Conservation (phyloP, 106 monocot genomes). For the Apostasia ramifera region DNA sequence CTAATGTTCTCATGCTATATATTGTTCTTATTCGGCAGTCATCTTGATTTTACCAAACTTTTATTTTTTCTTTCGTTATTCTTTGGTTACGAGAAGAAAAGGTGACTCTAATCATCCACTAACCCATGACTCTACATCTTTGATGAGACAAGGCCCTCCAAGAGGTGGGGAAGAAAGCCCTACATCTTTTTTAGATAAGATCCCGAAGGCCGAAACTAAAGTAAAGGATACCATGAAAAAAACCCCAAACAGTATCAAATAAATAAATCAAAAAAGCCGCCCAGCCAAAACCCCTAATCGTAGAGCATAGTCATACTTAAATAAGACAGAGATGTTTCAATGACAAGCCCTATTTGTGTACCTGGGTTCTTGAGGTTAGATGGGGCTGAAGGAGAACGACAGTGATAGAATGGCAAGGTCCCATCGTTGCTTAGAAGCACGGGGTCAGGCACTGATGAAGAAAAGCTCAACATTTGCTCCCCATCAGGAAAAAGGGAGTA, state of each 20-base stretch:
- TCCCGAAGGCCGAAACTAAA: background rate
- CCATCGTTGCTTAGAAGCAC: slow-evolving; percentile 2
- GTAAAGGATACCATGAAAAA: background rate
- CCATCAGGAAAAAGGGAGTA: slow-evolving; percentile 28
- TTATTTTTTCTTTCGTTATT: background rate
- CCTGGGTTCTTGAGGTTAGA: slow-evolving; percentile 23
- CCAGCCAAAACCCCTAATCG: slow-evolving; percentile 8
- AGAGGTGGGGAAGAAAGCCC: background rate
- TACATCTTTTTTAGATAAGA: too few relatives aligned
- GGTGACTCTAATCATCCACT: background rate
- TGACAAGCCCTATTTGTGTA: background rate
- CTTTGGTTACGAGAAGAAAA: background rate
- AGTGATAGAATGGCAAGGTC: slow-evolving; percentile 2
- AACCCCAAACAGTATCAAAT: background rate
- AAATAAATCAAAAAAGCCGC: slow-evolving; percentile 2
- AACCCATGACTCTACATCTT: background rate
- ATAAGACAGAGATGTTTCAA: background rate
- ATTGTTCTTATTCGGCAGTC: background rate
- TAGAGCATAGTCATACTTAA: slow-evolving; percentile 1
- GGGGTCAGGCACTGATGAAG: slow-evolving; percentile 7
- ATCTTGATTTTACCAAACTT: background rate
- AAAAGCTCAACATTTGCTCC: slow-evolving; percentile 73
- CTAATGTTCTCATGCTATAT: too few relatives aligned
- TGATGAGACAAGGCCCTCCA: background rate
- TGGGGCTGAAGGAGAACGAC: slow-evolving; percentile 4